Percentiles rank a stretch among this genome's conserved stretches.
Conservation (phyloP, 768 basidiomycete genomes). For the Antrodiella citrinella region DNA sequence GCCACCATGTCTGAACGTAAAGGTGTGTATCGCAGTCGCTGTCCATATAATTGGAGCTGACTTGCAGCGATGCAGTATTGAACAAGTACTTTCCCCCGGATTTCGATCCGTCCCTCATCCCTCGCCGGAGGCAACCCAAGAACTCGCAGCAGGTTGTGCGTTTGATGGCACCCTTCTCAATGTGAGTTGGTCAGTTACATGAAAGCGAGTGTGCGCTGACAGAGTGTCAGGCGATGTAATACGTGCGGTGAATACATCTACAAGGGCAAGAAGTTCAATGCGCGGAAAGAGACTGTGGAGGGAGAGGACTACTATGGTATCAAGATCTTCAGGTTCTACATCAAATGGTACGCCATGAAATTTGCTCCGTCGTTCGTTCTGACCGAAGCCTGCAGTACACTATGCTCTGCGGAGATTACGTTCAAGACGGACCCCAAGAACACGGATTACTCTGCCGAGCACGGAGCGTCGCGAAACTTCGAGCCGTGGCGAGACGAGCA, state of each 20-base stretch:
- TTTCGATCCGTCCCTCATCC: constrained; percentile 96
- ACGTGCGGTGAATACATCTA: constrained; percentile 98
- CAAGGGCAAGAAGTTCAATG: constrained; percentile 99
- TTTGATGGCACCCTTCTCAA: constrained; percentile 99
- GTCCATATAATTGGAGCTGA: not conserved
- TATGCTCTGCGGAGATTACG: constrained; percentile 97
- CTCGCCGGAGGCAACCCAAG: constrained; percentile 81
- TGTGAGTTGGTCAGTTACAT: constrained; percentile 40
- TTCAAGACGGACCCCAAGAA: constrained; percentile 99
- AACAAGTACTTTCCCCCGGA: constrained; percentile 98
- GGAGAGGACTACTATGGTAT: constrained; percentile 98
- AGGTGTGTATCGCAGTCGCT: constrained; percentile 43
- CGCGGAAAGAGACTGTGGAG: constrained; percentile 95
- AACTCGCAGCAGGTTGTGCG: constrained; percentile 97
- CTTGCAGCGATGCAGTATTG: constrained; percentile 45
- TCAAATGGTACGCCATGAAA: constrained; percentile 56
- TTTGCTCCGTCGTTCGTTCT: constrained; percentile 6
- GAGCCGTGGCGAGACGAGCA: constrained; percentile 92
- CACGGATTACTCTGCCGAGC: constrained; percentile 88
- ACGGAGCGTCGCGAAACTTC: constrained; percentile 95
- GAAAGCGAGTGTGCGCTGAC: not conserved
- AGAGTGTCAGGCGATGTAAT: constrained; percentile 67
- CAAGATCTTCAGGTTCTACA: constrained; percentile 92
- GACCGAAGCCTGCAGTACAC: constrained; percentile 48
- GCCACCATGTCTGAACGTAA: constrained; percentile 76